Evolutionary conservation across 2,329 filamentous ascomycete genomes (phyloP).

Genomic region (Mollisiaceae sp.): DNA sequence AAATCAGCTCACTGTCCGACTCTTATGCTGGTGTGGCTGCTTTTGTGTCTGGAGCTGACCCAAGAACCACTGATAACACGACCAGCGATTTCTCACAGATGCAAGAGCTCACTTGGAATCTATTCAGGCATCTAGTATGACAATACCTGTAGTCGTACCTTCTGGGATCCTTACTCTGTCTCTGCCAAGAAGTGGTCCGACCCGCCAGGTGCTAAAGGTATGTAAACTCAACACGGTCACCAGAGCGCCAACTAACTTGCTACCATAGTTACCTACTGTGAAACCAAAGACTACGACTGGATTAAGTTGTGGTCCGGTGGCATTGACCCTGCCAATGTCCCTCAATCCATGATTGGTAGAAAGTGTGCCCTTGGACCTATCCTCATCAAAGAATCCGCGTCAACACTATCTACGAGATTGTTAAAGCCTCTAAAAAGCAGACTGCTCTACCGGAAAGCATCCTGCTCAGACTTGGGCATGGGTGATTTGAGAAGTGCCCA

Average conservation of each 20-base stretch:
- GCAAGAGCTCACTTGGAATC: background rate
- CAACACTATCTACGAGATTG: slow-evolving; percentile 42
- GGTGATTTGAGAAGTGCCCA: no score
- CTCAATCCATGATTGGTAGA: slow-evolving; percentile 28
- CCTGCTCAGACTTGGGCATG: no score
- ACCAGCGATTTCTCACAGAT: background rate
- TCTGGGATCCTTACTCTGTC: slow-evolving; percentile 29
- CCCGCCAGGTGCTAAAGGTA: slow-evolving; percentile 37
- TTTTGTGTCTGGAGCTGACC: slow-evolving; percentile 37
- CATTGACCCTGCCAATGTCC: slow-evolving; percentile 19
- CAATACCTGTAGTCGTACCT: slow-evolving; percentile 37
- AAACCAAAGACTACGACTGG: slow-evolving; percentile 36
- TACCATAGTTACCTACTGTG: slow-evolving; percentile 35
- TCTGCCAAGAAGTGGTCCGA: slow-evolving; percentile 34
- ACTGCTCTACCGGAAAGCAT: slow-evolving; percentile 44
- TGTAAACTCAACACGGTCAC: background rate
- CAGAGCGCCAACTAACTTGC: background rate
- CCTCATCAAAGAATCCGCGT: slow-evolving; percentile 39
- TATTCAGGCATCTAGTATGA: slow-evolving; percentile 16
- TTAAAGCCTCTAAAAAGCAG: slow-evolving; percentile 30
- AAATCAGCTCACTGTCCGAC: no score
- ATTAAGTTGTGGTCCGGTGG: slow-evolving; percentile 18
- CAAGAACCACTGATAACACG: slow-evolving; percentile 28
- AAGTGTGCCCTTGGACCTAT: slow-evolving; percentile 36
- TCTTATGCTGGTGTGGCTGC: slow-evolving; percentile 37